Percentiles rank a stretch among this genome's conserved stretches.
Conservation (phyloP, 2,329 filamentous ascomycete species). For the Arthroderma uncinatum region DNA sequence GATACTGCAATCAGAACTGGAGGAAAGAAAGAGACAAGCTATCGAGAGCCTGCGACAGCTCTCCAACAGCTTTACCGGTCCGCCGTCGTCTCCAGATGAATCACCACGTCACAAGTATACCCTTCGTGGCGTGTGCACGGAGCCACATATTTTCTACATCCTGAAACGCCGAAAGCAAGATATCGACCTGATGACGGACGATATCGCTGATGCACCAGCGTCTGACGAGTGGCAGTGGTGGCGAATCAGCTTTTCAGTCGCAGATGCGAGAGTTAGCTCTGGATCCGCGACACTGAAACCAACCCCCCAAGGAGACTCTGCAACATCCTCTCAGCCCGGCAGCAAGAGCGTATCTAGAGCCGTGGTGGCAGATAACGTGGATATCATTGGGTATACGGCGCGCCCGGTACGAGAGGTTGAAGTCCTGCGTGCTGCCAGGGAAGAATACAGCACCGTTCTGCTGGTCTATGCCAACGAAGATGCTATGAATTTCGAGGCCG, state of each 20-base stretch:
- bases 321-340: neutral
- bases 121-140: conserved; percentile 48
- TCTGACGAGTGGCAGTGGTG: conserved; percentile 42
- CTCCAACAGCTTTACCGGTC: conserved; percentile 38
- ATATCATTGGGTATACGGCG: conserved; percentile 31
- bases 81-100: conserved; percentile 31
- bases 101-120: conserved; percentile 41
- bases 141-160: conserved; percentile 47
- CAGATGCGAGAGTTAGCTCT: conserved; percentile 29
- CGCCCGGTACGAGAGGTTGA: conserved; percentile 40
- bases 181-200: conserved; percentile 16
- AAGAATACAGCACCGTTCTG: conserved; percentile 43
- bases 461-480: conserved; percentile 50
- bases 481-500: conserved; percentile 28
- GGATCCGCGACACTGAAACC: conserved; percentile 6
- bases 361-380: conserved; percentile 21
- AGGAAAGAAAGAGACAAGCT: conserved; percentile 33
- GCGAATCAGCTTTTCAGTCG: conserved; percentile 42
- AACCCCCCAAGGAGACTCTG: neutral
- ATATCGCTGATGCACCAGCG: conserved; percentile 19
- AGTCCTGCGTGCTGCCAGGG: conserved; percentile 44
- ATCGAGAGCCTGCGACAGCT: conserved; percentile 34
- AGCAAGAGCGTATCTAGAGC: conserved; percentile 6
- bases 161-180: conserved; percentile 29
- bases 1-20: conserved; percentile 25